A percentile compares a stretch with the other conserved stretches of the same genome.
Evolutionary conservation across 2,329 filamentous ascomycete genomes (phyloP).

Genomic region (Ceratocystis cubensis): DNA sequence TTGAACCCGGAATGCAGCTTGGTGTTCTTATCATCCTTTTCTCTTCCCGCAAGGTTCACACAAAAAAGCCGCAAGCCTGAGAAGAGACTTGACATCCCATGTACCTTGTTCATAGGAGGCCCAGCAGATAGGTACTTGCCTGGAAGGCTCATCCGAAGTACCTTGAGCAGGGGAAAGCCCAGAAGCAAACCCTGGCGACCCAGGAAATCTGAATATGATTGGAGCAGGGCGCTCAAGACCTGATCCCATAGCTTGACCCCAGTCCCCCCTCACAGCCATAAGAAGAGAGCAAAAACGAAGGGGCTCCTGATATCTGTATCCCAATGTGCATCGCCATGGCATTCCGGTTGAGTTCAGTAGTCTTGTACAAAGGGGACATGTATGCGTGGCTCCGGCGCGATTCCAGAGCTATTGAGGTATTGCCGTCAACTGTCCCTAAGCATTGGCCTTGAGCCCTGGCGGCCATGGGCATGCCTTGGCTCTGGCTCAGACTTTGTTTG

Average conservation of each 20-base stretch:
- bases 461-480: neutral
- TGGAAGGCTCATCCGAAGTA: neutral
- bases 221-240: neutral
- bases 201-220: neutral
- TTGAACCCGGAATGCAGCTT: neutral
- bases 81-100: neutral
- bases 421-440: neutral
- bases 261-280: too few relatives aligned
- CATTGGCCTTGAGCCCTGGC: neutral
- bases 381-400: too few relatives aligned
- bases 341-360: too few relatives aligned
- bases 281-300: too few relatives aligned
- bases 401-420: too few relatives aligned
- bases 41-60: neutral
- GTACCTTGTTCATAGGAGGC: slow-evolving; percentile 1
- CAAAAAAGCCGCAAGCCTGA: neutral
- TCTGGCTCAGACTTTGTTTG: neutral
- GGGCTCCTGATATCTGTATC: too few relatives aligned
- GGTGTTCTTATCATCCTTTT: neutral
- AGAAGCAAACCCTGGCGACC: neutral
- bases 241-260: too few relatives aligned
- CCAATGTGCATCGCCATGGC: too few relatives aligned
- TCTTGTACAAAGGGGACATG: too few relatives aligned
- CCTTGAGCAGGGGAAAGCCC: neutral
- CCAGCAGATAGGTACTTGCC: neutral